These are phyloP conservation scores for Canavalia gladiata DNA, from an alignment of 306 rosid species.

Conservation along the genomic window DNA sequence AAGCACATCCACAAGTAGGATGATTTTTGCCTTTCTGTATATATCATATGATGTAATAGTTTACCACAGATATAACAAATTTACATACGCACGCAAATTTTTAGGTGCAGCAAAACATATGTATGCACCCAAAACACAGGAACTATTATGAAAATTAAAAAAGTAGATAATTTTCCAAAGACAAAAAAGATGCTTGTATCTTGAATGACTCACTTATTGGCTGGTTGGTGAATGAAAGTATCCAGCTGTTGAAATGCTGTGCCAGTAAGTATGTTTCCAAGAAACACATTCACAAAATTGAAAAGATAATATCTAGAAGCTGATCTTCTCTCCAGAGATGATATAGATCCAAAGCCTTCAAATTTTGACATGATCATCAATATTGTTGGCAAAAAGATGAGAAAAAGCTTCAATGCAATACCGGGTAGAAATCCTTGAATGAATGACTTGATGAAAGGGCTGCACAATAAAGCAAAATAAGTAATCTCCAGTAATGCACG, in stretches of 20 bases:
- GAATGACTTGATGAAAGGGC: constrained; percentile 72
- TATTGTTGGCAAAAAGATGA: constrained; percentile 89
- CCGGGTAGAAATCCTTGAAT: constrained; percentile 94
- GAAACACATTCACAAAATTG: constrained; percentile 86
- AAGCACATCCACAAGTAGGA: constrained; percentile 27
- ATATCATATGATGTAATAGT: neutral
- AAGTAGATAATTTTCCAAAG: neutral
- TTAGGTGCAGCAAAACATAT: constrained; percentile 8
- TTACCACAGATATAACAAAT: constrained; percentile 13
- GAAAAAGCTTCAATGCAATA: constrained; percentile 90
- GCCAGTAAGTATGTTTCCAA: constrained; percentile 89
- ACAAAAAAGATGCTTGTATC: neutral
- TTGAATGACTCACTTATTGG: constrained; percentile 67
- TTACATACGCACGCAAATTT: constrained; percentile 8
- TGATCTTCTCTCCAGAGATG: constrained; percentile 89
- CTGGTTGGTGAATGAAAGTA: constrained; percentile 74
- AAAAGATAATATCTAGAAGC: constrained; percentile 93
- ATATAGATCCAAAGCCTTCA: constrained; percentile 80
- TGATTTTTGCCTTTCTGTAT: neutral
- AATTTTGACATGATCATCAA: constrained; percentile 99
- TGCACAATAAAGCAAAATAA: constrained; percentile 57
- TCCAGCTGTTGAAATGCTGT: constrained; percentile 83
- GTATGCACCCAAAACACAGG: constrained; percentile 28
- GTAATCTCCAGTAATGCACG: constrained; percentile 22
- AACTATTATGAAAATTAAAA: constrained; percentile 24